Evolutionary conservation across 257 asterid species (phyloP).

Genomic region (Anisodus tanguticus): DNA sequence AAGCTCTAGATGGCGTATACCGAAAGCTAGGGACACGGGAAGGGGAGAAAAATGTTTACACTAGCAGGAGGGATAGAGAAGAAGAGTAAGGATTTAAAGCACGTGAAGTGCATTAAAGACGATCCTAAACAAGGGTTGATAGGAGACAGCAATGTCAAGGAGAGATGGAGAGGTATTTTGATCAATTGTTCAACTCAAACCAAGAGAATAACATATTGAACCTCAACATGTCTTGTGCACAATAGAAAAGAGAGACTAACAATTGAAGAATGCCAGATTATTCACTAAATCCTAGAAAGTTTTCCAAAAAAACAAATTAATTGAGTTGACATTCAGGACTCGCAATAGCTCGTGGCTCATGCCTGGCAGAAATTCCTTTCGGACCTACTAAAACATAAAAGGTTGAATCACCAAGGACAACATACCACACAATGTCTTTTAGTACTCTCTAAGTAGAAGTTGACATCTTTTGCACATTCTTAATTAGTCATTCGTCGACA

Average conservation of each 20-base stretch:
- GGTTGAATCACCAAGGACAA: background rate
- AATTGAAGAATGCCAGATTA: conserved; percentile 14
- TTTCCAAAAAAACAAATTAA: background rate
- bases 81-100: background rate
- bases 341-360: background rate
- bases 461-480: background rate
- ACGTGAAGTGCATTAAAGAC: background rate
- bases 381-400: background rate
- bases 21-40: background rate
- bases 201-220: background rate
- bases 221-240: background rate
- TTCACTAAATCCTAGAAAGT: background rate
- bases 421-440: background rate
- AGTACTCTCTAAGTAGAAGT: background rate
- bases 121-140: background rate
- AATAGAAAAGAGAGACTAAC: background rate
- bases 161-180: too few relatives aligned
- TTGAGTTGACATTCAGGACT: background rate
- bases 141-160: background rate
- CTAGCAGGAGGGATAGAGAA: background rate
- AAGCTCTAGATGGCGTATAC: background rate
- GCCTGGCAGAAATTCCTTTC: background rate
- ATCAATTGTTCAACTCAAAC: background rate
- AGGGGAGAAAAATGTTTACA: background rate
- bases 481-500: background rate